Evolutionary conservation across 441 rosid species (phyloP).

Genomic region (Hura crepitans): DNA sequence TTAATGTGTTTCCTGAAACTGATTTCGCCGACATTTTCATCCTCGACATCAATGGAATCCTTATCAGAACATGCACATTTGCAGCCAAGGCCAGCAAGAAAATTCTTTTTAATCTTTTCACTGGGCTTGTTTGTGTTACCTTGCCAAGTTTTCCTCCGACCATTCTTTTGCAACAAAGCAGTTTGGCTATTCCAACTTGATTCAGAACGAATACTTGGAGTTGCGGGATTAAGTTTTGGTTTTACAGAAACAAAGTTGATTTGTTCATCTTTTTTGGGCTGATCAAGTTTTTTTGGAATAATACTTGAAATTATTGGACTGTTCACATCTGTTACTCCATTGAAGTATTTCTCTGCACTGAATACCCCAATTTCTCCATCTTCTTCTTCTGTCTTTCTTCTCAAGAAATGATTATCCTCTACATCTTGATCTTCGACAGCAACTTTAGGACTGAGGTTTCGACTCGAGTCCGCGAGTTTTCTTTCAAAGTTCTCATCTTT

Average conservation of each 20-base stretch:
- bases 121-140: slow-evolving; percentile 29
- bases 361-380: slow-evolving; percentile 78
- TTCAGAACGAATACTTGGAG: slow-evolving; percentile 54
- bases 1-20: slow-evolving; percentile 33
- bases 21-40: slow-evolving; percentile 41
- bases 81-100: slow-evolving; percentile 58
- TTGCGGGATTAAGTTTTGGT: slow-evolving; percentile 31
- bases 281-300: slow-evolving; percentile 23
- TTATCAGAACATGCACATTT: slow-evolving; percentile 59
- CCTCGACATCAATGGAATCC: slow-evolving; percentile 49
- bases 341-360: slow-evolving; percentile 80
- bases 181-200: slow-evolving; percentile 80
- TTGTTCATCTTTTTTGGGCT: slow-evolving; percentile 24
- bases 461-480: slow-evolving; percentile 34
- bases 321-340: slow-evolving; percentile 46
- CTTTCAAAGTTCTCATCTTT: slow-evolving; percentile 34
- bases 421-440: neutral
- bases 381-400: slow-evolving; percentile 34
- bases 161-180: slow-evolving; percentile 42
- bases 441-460: slow-evolving; percentile 12
- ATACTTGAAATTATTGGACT: slow-evolving; percentile 39
- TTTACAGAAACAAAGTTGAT: slow-evolving; percentile 17
- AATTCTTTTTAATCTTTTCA: slow-evolving; percentile 30
- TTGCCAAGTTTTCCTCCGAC: slow-evolving; percentile 23
- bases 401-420: slow-evolving; percentile 23